A percentile compares a stretch with the other conserved stretches of the same genome.
Evolutionary conservation across 345 rosid genomes (phyloP).

Genomic region (Bruguiera gymnorhiza): DNA sequence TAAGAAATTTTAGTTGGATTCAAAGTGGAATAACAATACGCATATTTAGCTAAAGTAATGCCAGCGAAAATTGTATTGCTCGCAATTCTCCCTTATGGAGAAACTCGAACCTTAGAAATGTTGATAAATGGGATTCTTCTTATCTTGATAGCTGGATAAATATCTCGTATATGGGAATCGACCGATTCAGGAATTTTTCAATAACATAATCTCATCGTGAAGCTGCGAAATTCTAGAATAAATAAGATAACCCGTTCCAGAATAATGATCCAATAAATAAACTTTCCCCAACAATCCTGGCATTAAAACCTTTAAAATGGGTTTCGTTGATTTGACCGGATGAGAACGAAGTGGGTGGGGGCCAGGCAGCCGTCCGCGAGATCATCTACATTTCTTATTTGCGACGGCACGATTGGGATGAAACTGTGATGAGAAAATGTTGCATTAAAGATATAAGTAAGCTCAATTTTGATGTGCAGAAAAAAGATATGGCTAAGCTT

Average conservation of each 20-base stretch:
- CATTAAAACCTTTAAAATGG: slow-evolving; percentile 10
- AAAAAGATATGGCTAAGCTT: too few relatives aligned
- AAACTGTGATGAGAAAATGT: neutral
- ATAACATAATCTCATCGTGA: too few relatives aligned
- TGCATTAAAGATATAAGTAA: neutral
- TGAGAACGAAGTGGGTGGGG: slow-evolving; percentile 33
- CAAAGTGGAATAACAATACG: neutral
- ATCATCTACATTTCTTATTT: slow-evolving; percentile 47
- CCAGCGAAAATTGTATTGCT: neutral
- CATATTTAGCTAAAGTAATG: slow-evolving; percentile 11
- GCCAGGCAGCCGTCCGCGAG: slow-evolving; percentile 46
- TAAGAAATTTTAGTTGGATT: slow-evolving; percentile 5
- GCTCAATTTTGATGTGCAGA: too few relatives aligned
- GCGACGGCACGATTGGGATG: slow-evolving; percentile 51
- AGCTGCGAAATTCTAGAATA: too few relatives aligned
- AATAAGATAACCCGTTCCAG: too few relatives aligned
- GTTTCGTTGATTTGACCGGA: slow-evolving; percentile 3
- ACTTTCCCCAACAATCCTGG: slow-evolving; percentile 11
- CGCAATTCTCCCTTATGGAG: neutral
- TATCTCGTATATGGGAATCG: slow-evolving; percentile 2
- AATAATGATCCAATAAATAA: neutral
- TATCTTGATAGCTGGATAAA: neutral
- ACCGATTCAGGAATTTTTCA: neutral
- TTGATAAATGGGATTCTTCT: neutral
- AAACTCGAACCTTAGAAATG: slow-evolving; percentile 16